These are phyloP conservation scores for Penicillium hesseltinei DNA, from an alignment of 2,329 filamentous ascomycete genomes.

Conservation along the genomic window DNA sequence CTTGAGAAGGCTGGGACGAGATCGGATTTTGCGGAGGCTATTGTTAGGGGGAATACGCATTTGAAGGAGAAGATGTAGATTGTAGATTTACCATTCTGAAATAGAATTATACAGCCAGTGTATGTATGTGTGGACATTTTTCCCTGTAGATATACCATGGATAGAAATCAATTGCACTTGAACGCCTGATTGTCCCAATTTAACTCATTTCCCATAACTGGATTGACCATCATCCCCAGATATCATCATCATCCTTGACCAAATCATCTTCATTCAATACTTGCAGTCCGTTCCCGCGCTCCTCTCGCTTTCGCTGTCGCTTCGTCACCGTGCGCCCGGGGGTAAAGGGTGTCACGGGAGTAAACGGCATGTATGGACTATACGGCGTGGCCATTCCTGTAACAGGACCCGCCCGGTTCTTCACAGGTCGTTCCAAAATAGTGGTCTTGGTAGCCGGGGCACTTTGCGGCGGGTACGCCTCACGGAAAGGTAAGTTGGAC, in stretches of 20 bases:
- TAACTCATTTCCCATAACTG: background rate
- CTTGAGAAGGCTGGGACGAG: slow-evolving; percentile 59
- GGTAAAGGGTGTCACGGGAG: slow-evolving; percentile 50
- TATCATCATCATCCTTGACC: slow-evolving; percentile 46
- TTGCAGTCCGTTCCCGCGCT: slow-evolving; percentile 43
- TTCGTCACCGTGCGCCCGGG: slow-evolving; percentile 47
- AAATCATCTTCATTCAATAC: slow-evolving; percentile 49
- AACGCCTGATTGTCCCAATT: slow-evolving; percentile 30
- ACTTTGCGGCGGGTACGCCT: slow-evolving; percentile 43
- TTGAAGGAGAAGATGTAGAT: slow-evolving; percentile 19
- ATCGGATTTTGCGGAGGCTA: slow-evolving; percentile 53
- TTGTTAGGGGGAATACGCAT: slow-evolving; percentile 37
- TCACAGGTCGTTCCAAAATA: slow-evolving; percentile 45
- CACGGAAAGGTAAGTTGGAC: slow-evolving; percentile 42
- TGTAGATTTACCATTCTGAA: background rate
- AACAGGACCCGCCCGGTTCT: slow-evolving; percentile 39
- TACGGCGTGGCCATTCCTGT: slow-evolving; percentile 52
- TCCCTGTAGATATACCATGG: background rate
- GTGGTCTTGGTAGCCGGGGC: slow-evolving; percentile 51
- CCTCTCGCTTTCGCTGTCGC: slow-evolving; percentile 43
- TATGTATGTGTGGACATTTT: slow-evolving; percentile 35
- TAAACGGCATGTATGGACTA: slow-evolving; percentile 52
- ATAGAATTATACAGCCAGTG: slow-evolving; percentile 45
- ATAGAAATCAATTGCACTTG: slow-evolving; percentile 25
- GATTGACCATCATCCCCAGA: slow-evolving; percentile 40